Percentiles rank a stretch among this genome's conserved stretches.
Conservation (phyloP, 108 stramenopile species). For the Cyclotella sp. region DNA sequence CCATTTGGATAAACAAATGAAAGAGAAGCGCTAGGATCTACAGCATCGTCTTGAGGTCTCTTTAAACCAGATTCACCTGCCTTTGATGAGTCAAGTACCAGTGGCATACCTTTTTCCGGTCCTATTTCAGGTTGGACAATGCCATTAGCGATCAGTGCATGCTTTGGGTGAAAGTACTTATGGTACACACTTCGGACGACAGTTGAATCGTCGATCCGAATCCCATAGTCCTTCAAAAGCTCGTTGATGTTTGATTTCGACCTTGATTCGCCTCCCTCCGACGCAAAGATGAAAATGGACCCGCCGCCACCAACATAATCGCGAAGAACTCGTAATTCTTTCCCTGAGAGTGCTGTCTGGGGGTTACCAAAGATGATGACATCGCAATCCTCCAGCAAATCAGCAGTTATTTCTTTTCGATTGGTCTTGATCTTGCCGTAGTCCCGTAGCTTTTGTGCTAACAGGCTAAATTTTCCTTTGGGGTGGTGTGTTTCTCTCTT, state of each 20-base stretch:
- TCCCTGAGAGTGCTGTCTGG: constrained; percentile 47
- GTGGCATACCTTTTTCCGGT: constrained; percentile 31
- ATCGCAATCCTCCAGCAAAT: constrained; percentile 43
- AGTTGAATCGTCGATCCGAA: constrained; percentile 59
- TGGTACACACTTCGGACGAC: constrained; percentile 72
- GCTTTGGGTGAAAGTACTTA: constrained; percentile 85
- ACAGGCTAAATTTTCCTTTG: constrained; percentile 61
- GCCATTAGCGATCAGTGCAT: constrained; percentile 77
- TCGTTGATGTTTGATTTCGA: constrained; percentile 75
- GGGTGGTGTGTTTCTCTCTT: constrained; percentile 77
- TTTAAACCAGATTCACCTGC: neutral
- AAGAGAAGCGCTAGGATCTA: constrained; percentile 42
- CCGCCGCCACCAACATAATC: constrained; percentile 67
- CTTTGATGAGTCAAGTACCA: neutral
- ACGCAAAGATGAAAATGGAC: constrained; percentile 61
- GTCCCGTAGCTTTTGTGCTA: constrained; percentile 60
- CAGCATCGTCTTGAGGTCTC: constrained; percentile 23
- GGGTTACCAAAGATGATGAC: constrained; percentile 65
- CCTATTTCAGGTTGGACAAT: constrained; percentile 73
- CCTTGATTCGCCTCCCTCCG: constrained; percentile 68
- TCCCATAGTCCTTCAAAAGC: constrained; percentile 70
- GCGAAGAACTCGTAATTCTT: constrained; percentile 56
- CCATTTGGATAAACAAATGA: constrained; percentile 85
- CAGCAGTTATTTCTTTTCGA: constrained; percentile 52
- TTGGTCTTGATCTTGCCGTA: constrained; percentile 57